Percentiles rank a stretch among this genome's conserved stretches.
Evolutionary conservation across 139 green algal genomes (phyloP).

Genomic region (Micromonas pusilla): DNA sequence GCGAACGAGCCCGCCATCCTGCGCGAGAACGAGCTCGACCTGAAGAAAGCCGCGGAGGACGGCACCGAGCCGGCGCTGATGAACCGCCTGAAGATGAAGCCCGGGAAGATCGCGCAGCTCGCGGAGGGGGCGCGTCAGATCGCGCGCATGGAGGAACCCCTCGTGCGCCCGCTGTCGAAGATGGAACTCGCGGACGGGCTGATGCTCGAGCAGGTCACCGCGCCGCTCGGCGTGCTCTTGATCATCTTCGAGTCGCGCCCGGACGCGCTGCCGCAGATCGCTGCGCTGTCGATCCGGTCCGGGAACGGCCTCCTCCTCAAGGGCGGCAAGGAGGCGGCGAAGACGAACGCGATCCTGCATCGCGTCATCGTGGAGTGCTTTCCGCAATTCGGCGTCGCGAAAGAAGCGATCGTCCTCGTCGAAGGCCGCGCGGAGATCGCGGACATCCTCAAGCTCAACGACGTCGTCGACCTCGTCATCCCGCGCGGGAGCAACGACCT

Average conservation of each 20-base stretch:
- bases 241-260: constrained; percentile 98
- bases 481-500: constrained; percentile 82
- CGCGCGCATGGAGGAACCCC: constrained; percentile 49
- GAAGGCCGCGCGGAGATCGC: constrained; percentile 30
- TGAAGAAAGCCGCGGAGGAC: constrained; percentile 38
- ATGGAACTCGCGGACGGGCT: constrained; percentile 83
- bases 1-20: constrained; percentile 67
- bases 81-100: constrained; percentile 89
- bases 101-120: constrained; percentile 81
- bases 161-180: constrained; percentile 24
- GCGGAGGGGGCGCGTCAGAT: constrained; percentile 82
- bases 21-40: constrained; percentile 72
- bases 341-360: constrained; percentile 70
- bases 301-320: constrained; percentile 92
- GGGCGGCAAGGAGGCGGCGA: constrained; percentile 88
- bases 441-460: constrained; percentile 31
- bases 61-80: constrained; percentile 64
- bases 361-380: constrained; percentile 57
- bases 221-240: constrained; percentile 91
- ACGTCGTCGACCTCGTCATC: constrained; percentile 93
- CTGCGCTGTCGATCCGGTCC: constrained; percentile 68
- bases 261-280: constrained; percentile 88
- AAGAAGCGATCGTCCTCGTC: constrained; percentile 16
- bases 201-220: constrained; percentile 81
- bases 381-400: not conserved